phyloP scores from a whole-genome alignment of 2,329 filamentous ascomycete genomes.

The Pseudocercospora fijiensis region DNA sequence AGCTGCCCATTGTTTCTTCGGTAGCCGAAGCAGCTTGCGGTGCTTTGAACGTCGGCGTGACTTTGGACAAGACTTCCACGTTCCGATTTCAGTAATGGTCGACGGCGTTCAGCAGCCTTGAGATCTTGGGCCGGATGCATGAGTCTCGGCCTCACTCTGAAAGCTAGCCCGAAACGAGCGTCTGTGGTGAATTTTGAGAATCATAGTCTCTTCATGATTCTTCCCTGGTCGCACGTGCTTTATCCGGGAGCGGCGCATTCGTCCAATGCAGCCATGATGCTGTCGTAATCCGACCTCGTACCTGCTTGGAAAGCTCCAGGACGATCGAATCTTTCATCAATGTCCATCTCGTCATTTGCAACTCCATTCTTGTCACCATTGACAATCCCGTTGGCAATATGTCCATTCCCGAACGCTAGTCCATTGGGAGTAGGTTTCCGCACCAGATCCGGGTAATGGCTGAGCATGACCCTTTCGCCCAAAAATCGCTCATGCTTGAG shows the following conservation, averaged over 20 bases:
- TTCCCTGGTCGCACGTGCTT: constrained; percentile 8
- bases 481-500: constrained; percentile 76
- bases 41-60: background rate
- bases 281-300: constrained; percentile 31
- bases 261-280: constrained; percentile 42
- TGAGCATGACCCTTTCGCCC: constrained; percentile 62
- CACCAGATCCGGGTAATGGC: constrained; percentile 28
- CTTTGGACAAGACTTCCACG: background rate
- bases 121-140: background rate
- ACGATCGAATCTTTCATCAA: constrained; percentile 38
- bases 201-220: background rate
- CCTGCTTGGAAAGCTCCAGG: constrained; percentile 41
- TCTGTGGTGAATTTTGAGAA: background rate
- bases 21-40: too few relatives aligned
- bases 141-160: background rate
- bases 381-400: constrained; percentile 29
- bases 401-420: constrained; percentile 4
- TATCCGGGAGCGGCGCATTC: constrained; percentile 37
- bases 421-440: constrained; percentile 9
- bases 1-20: too few relatives aligned
- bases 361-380: constrained; percentile 27
- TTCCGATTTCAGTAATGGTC: background rate
- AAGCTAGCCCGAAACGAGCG: background rate
- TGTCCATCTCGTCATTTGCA: constrained; percentile 28
- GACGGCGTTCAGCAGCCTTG: background rate